Evolutionary conservation across 2,329 filamentous ascomycete genomes (phyloP).

Genomic region (Fonsecaea pugnacius): DNA sequence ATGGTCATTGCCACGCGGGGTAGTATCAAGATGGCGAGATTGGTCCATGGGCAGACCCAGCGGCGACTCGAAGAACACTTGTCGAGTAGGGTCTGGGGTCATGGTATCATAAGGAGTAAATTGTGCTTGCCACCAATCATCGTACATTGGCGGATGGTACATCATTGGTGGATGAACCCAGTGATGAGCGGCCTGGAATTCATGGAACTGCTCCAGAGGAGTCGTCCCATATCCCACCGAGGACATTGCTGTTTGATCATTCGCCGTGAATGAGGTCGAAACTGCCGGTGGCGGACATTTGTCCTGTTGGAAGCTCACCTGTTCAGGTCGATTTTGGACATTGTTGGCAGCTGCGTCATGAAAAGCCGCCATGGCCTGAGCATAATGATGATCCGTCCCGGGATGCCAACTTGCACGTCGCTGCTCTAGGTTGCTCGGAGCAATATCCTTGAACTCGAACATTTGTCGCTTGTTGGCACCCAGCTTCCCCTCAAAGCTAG

Average conservation of each 20-base stretch:
- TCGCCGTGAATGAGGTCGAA: conserved; percentile 21
- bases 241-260: conserved; percentile 23
- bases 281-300: conserved; percentile 18
- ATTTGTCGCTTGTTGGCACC: conserved; percentile 19
- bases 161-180: conserved; percentile 27
- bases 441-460: not conserved
- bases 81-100: conserved; percentile 9
- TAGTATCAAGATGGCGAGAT: conserved; percentile 6
- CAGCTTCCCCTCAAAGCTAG: conserved; percentile 6
- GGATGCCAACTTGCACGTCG: conserved; percentile 14
- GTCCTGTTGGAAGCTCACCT: conserved; percentile 19
- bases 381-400: conserved; percentile 17
- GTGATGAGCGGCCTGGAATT: conserved; percentile 13
- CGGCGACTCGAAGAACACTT: conserved; percentile 11
- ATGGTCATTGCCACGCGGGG: conserved; percentile 2
- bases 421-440: conserved; percentile 8
- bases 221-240: conserved; percentile 11
- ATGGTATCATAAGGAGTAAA: conserved; percentile 7
- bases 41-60: not conserved
- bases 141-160: conserved; percentile 27
- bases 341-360: conserved; percentile 17
- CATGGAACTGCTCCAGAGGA: conserved; percentile 4
- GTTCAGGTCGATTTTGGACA: conserved; percentile 16
- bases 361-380: conserved; percentile 19
- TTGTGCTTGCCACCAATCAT: conserved; percentile 24